These are phyloP conservation scores for Salix dunnii DNA, from an alignment of 345 rosid species.

Conservation along the genomic window DNA sequence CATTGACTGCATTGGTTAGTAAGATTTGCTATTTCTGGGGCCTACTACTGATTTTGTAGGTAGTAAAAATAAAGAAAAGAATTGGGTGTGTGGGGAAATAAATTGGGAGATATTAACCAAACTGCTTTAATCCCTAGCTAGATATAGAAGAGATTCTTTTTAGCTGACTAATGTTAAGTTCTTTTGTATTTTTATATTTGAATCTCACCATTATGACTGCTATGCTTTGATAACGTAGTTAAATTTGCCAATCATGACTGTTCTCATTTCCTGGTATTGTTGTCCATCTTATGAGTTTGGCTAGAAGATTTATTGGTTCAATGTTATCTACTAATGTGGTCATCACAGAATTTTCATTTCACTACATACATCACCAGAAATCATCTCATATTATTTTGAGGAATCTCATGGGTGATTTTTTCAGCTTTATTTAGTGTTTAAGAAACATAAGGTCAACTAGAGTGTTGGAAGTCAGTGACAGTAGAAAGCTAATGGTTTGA, in stretches of 20 bases:
- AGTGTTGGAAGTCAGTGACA: background rate
- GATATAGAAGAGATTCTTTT: background rate
- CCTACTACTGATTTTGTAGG: background rate
- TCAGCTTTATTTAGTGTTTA: background rate
- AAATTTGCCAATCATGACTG: background rate
- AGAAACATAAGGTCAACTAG: background rate
- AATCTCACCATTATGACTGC: background rate
- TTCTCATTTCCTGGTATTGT: background rate
- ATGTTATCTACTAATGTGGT: background rate
- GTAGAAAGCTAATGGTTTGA: background rate
- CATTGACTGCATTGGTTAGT: slow-evolving; percentile 79
- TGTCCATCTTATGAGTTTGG: too few relatives aligned
- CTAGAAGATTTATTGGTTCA: too few relatives aligned
- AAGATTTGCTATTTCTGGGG: background rate
- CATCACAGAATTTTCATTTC: background rate
- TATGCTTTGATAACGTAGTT: background rate
- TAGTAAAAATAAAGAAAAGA: too few relatives aligned
- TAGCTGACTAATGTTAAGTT: background rate
- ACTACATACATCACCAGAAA: background rate
- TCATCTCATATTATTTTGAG: background rate
- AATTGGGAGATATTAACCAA: background rate
- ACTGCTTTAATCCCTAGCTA: background rate
- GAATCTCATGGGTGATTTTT: background rate
- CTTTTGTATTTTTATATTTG: background rate
- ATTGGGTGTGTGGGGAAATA: slow-evolving; percentile 29